Base-by-base conservation (phyloP, 2,329 filamentous ascomycete genomes). In the Cercospora canescens region DNA sequence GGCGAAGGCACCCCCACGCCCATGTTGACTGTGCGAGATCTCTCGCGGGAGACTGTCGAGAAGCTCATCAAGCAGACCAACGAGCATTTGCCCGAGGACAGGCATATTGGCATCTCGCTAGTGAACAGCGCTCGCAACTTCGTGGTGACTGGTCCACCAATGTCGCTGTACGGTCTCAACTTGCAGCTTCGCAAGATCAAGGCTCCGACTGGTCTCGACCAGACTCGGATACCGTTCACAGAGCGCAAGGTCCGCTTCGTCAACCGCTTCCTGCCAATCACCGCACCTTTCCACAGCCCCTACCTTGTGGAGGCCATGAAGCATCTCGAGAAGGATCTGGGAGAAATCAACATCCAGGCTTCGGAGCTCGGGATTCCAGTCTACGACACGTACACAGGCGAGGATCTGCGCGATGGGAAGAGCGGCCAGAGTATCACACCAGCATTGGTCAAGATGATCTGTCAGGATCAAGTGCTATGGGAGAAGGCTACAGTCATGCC, bases 41-140 rank as follows among this genome's bases (percentile, higher is more conserved):
- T 99, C 30, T 91, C 94, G 0, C 88, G 91, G 75, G 87, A 89
- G 50, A 91, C 96, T 72, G 92, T 99, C 12, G 94, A 99, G 81
- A 93, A 94, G 80, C 94, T 98, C 81, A 96, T 99, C 72, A 91
- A 98, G 81, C 91, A 91, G 14, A 99, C 95, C 71, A 99, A 99
- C 80, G 90, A 97, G 78, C 96, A 99, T 82, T 87, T 99, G 64
- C 95, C 95, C 0, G 83, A 91, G 70, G 94, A 97, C 74, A 89
- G 94, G 65, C 95, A 98, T 78, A 97, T 99, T 77, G 90, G 89
- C 77, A 94, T 99, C 74, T 98, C 96, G 0, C 87, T 99, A 63
- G 88, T 97, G 78, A 99, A 99, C 85, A 98, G 94, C 81, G 93
- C 94, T 14, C 90, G 95, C 66, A 99, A 98, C 80, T 90, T 98